These are phyloP conservation scores for Borealophlyctis nickersoniae DNA, from an alignment of 192 early-diverging fungal genomes.

Conservation along the genomic window DNA sequence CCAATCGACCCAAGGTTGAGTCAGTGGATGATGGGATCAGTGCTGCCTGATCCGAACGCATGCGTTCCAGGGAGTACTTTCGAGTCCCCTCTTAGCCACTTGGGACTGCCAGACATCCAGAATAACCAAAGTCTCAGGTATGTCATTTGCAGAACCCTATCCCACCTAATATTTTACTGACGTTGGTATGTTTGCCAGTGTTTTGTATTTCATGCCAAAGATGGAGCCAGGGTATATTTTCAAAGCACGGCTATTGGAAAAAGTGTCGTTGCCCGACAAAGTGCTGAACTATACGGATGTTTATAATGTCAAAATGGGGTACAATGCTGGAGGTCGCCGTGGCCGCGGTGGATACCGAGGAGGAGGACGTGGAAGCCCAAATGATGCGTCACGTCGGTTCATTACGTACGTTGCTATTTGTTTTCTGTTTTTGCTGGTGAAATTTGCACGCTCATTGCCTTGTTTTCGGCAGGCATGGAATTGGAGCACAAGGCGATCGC, in stretches of 20 bases:
- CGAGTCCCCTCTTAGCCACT: constrained; percentile 40
- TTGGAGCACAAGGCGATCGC: constrained; percentile 7
- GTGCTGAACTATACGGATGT: constrained; percentile 33
- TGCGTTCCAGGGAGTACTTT: constrained; percentile 46
- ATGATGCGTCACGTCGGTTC: constrained; percentile 21
- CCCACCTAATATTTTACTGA: too few relatives aligned
- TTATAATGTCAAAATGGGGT: constrained; percentile 37
- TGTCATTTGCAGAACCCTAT: neutral
- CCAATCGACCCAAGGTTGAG: constrained; percentile 30
- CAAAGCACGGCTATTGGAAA: constrained; percentile 25
- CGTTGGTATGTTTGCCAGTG: constrained; percentile 22
- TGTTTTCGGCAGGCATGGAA: too few relatives aligned
- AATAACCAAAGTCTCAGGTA: constrained; percentile 32
- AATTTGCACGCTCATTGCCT: constrained; percentile 1
- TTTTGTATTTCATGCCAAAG: constrained; percentile 44
- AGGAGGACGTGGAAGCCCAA: constrained; percentile 14
- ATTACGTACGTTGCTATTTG: constrained; percentile 16
- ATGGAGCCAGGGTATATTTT: constrained; percentile 26
- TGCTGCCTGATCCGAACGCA: constrained; percentile 43
- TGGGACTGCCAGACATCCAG: constrained; percentile 35
- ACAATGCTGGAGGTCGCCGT: constrained; percentile 13
- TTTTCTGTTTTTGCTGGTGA: constrained; percentile 12
- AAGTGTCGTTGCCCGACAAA: constrained; percentile 19
- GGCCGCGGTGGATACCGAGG: constrained; percentile 25
- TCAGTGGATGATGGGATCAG: constrained; percentile 31